Evolutionary conservation across 495 filamentous ascomycete species (phyloP), one percentile per base, ranked within the genome.

Genomic region (Apiosordaria backusii): DNA sequence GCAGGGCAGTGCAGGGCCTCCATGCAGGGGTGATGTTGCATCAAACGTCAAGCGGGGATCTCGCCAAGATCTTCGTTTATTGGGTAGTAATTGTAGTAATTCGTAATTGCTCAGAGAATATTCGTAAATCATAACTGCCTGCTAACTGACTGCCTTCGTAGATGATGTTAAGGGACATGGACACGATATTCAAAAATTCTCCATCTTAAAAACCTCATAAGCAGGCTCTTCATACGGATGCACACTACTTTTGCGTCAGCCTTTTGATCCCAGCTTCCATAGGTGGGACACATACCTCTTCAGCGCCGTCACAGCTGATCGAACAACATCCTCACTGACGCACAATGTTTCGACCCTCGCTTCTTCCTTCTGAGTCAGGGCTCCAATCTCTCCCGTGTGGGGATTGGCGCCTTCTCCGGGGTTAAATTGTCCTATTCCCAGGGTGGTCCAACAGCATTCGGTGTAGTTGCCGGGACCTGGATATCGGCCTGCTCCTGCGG

Each of bases 171-270:
- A n/a, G n/a, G n/a, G n/a, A n/a, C n/a, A n/a, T n/a, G n/a, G n/a
- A n/a, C n/a, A n/a, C n/a, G n/a, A n/a, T 13, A 13, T 59, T 79
- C 75, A 91, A 67, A 91, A 84, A 79, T 89, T 83, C 76, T 93
- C 89, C 71, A 92, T 72, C 75, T 84, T 89, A 76, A 85, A 88
- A 24, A 92, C 90, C 66, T 89, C 84, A 81, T 93, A 93, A 1
- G 87, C 83, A 16, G 86, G 84, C 72, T 90, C 88, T 71, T 93
- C 91, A 71, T 93, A 93, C 24, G 90, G 91, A 84, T 93, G 90
- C 23, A 87, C 84, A 70, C 87, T 87, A 68, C 29, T 1, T 1
- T 22, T 0, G 5, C 7, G 26, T 50, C 26, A 63, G 21, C 50
- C 10, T n/a, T 19, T 40, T 22, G 19, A 50, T 57, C 13, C 35